Evolutionary conservation across 257 asterid genomes (phyloP).

Genomic region (Solanum arcanum): DNA sequence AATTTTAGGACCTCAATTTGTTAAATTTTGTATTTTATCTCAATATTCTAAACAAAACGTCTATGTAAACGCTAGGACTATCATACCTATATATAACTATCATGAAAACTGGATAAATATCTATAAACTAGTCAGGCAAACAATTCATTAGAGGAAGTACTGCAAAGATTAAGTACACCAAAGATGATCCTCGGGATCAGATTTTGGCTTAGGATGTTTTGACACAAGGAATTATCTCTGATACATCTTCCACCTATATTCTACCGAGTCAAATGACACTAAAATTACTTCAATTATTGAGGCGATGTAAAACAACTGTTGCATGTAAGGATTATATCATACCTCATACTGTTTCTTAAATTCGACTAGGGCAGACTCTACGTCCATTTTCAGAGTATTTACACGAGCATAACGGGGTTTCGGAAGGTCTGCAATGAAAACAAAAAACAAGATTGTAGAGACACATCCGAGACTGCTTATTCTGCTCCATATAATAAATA

Average conservation of each 20-base stretch:
- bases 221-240: background rate
- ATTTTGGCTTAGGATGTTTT: background rate
- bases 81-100: background rate
- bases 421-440: slow-evolving; percentile 34
- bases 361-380: slow-evolving; percentile 45
- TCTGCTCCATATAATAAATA: background rate
- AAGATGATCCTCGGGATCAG: background rate
- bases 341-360: slow-evolving; percentile 52
- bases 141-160: background rate
- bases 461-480: background rate
- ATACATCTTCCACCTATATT: background rate
- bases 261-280: background rate
- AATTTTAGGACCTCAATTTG: background rate
- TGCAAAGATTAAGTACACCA: background rate
- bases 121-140: background rate
- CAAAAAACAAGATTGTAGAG: background rate
- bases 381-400: slow-evolving; percentile 68
- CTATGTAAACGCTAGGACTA: background rate
- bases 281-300: background rate
- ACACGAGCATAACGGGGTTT: slow-evolving; percentile 95
- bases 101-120: background rate
- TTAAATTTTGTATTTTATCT: background rate
- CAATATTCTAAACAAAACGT: background rate
- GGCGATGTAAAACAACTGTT: background rate
- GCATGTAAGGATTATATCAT: background rate